Conservation (phyloP, 495 filamentous ascomycete species). For the Penicillium ucsense region DNA sequence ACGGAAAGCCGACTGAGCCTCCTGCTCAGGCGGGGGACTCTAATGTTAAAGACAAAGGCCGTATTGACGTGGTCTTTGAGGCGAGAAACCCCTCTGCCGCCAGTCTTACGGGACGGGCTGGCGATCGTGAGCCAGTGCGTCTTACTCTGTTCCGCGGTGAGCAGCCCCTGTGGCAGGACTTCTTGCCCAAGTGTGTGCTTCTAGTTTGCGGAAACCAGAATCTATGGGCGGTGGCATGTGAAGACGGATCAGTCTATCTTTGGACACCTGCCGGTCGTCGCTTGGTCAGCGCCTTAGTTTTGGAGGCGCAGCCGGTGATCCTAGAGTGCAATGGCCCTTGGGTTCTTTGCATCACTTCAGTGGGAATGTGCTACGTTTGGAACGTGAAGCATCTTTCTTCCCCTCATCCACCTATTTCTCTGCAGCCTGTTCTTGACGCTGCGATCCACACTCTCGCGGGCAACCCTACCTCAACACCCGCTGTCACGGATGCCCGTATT, state of each 20-base stretch:
- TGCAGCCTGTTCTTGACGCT: constrained; percentile 83
- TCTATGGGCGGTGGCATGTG: constrained; percentile 87
- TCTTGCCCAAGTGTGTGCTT: constrained; percentile 70
- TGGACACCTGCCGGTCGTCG: constrained; percentile 94
- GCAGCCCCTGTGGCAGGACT: constrained; percentile 88
- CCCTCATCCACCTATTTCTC: constrained; percentile 79
- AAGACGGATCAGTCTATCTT: constrained; percentile 85
- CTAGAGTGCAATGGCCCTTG: constrained; percentile 82
- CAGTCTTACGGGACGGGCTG: constrained; percentile 43
- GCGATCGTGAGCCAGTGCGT: constrained; percentile 68
- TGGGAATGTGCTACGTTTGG: constrained; percentile 89
- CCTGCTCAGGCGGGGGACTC: constrained; percentile 41
- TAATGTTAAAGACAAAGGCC: constrained; percentile 45
- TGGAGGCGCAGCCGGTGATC: constrained; percentile 91
- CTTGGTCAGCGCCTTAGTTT: constrained; percentile 67
- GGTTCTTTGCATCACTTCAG: constrained; percentile 79
- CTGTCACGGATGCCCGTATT: constrained; percentile 79
- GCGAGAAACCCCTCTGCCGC: constrained; percentile 57
- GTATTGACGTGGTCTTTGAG: constrained; percentile 61
- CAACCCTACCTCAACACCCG: constrained; percentile 62
- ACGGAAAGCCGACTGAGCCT: constrained; percentile 36
- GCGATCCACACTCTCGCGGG: constrained; percentile 60
- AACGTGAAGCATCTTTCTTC: constrained; percentile 77
- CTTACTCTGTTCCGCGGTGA: constrained; percentile 75
- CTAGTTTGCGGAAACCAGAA: constrained; percentile 79